phyloP scores from a whole-genome alignment of 2,329 filamentous ascomycete species.

The Remersonia thermophila region DNA sequence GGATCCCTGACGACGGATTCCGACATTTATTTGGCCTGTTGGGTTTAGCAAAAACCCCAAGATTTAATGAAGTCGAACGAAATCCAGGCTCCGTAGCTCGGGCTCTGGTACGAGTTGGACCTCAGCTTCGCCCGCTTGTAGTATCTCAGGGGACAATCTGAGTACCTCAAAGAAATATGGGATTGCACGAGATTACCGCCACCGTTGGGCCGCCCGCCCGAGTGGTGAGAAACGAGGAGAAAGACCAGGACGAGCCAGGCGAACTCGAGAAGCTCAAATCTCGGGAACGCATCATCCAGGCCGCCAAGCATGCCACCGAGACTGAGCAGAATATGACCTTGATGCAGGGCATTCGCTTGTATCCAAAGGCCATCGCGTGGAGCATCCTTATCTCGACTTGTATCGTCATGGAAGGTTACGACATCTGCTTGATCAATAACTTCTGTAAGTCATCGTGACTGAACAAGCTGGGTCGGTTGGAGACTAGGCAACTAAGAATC shows the following conservation, averaged over 20 bases:
- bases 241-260: conserved; percentile 11
- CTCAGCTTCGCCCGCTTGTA: no score
- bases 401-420: conserved; percentile 86
- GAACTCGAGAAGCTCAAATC: conserved; percentile 14
- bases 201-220: conserved; percentile 1
- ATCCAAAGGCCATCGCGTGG: conserved; percentile 79
- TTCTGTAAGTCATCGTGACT: conserved; percentile 40
- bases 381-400: conserved; percentile 78
- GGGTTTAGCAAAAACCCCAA: no score
- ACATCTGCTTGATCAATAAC: conserved; percentile 69
- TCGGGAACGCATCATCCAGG: conserved; percentile 28
- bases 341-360: conserved; percentile 63
- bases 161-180: conserved; percentile 1
- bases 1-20: no score
- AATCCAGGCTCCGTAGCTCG: no score
- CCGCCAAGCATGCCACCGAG: conserved; percentile 39
- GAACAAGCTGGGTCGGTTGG: no score
- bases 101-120: no score
- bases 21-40: no score
- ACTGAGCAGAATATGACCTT: conserved; percentile 61
- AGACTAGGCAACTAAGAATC: no score
- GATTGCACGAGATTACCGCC: conserved; percentile 2
- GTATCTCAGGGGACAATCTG: no score
- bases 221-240: conserved; percentile 1
- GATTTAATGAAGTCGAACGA: no score